Evolutionary conservation across 352 stramenopile genomes (phyloP).

Genomic region (Blastocystis sp.): DNA sequence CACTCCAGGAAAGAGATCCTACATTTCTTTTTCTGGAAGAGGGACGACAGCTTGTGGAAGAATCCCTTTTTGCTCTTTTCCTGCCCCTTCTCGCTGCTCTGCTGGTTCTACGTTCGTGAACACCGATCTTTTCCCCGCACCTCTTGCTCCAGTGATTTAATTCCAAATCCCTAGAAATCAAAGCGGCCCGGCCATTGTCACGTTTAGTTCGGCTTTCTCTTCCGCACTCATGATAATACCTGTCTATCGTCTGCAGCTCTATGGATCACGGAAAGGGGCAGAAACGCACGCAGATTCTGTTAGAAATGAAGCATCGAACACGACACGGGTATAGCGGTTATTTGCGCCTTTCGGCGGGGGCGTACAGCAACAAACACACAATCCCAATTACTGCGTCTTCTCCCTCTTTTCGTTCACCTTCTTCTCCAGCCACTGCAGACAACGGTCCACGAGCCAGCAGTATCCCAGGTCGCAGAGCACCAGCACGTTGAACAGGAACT

Average conservation of each 20-base stretch:
- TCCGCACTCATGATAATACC: not conserved
- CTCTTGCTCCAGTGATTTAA: too few species aligned
- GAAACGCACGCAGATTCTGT: not conserved
- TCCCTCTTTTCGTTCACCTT: not conserved
- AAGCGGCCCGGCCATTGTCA: not conserved
- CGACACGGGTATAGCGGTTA: too few species aligned
- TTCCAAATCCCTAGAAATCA: too few species aligned
- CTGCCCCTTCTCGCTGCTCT: not conserved
- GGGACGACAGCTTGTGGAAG: slow-evolving; percentile 17
- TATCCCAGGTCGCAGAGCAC: not conserved
- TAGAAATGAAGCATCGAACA: too few species aligned
- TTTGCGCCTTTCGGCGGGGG: too few species aligned
- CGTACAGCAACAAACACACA: slow-evolving; percentile 9
- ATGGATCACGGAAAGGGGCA: not conserved
- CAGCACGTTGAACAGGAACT: not conserved
- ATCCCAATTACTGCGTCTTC: not conserved
- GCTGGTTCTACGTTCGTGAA: not conserved
- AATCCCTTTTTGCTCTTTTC: slow-evolving; percentile 46
- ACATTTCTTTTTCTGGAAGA: slow-evolving; percentile 34
- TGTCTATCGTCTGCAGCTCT: not conserved
- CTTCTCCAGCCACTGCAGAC: slow-evolving; percentile 25
- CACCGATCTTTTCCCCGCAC: not conserved
- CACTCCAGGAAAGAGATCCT: not conserved
- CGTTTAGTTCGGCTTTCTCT: slow-evolving; percentile 15
- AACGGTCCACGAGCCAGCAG: not conserved